Percentiles rank a stretch among this genome's conserved stretches.
Conservation (phyloP, 306 rosid species). For the Castanospermum australe region DNA sequence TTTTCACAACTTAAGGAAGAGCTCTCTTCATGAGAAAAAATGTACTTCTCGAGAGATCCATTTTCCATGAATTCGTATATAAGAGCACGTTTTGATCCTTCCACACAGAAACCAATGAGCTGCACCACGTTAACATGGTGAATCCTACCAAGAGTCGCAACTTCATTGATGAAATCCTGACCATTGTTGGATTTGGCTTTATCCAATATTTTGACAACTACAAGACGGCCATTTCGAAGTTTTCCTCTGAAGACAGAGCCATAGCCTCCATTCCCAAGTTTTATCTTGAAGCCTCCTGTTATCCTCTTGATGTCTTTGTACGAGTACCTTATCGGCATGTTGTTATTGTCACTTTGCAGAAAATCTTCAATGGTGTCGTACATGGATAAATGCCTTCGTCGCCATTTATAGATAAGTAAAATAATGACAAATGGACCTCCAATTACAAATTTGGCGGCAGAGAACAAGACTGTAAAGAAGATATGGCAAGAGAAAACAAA, state of each 20-base stretch:
- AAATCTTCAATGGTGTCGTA: not conserved
- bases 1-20: not conserved
- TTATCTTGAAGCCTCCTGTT: not conserved
- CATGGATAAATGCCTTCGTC: not conserved
- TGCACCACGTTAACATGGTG: not conserved
- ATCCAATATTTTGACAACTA: too few relatives aligned
- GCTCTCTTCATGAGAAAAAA: not conserved
- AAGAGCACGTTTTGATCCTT: too few relatives aligned
- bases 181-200: not conserved
- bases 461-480: too few relatives aligned
- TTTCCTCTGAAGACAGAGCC: not conserved
- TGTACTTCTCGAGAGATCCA: not conserved
- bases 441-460: too few relatives aligned
- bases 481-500: too few relatives aligned
- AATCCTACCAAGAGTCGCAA: conserved; percentile 3
- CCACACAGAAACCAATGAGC: not conserved
- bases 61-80: too few relatives aligned
- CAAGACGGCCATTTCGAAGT: not conserved
- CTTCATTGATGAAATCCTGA: not conserved
- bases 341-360: not conserved
- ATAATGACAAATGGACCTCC: too few relatives aligned
- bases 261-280: not conserved
- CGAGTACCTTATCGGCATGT: too few relatives aligned
- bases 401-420: not conserved
- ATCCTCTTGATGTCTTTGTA: not conserved